Percentiles rank a stretch among this genome's conserved stretches.
Conservation (phyloP, 2,329 filamentous ascomycete genomes). For the Beauveria pseudobassiana region DNA sequence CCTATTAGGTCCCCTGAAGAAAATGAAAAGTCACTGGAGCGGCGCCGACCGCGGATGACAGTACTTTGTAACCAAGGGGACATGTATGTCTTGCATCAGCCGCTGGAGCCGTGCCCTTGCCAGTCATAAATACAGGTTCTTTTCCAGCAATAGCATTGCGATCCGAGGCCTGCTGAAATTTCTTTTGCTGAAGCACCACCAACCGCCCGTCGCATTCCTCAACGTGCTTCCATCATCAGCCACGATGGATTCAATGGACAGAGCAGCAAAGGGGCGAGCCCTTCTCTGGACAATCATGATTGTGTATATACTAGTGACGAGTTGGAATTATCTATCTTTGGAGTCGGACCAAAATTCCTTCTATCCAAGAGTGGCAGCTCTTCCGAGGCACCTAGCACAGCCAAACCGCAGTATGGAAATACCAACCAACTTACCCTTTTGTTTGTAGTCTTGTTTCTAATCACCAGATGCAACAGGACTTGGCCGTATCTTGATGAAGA, state of each 20-base stretch:
- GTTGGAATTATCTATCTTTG: background rate
- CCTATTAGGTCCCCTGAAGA: background rate
- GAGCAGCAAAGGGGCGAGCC: background rate
- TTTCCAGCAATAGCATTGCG: too few relatives aligned
- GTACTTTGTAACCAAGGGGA: background rate
- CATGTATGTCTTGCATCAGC: background rate
- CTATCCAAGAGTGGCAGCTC: background rate
- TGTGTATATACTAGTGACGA: background rate
- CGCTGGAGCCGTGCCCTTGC: too few relatives aligned
- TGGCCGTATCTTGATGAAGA: conserved; percentile 4
- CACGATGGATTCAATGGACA: background rate
- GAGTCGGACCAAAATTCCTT: background rate
- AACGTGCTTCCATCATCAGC: too few relatives aligned
- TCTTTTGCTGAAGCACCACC: too few relatives aligned
- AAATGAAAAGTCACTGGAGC: background rate
- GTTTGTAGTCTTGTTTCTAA: background rate
- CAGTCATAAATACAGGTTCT: too few relatives aligned
- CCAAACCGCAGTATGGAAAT: background rate
- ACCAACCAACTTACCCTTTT: background rate
- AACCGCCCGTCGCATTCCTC: background rate
- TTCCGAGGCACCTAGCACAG: background rate
- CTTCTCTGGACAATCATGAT: background rate
- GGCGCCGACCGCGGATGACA: background rate
- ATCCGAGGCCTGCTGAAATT: too few relatives aligned
- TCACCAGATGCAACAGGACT: background rate